Percentiles rank a stretch among this genome's conserved stretches.
Evolutionary conservation across 345 rosid genomes (phyloP).

Genomic region (Euclidium syriacum): DNA sequence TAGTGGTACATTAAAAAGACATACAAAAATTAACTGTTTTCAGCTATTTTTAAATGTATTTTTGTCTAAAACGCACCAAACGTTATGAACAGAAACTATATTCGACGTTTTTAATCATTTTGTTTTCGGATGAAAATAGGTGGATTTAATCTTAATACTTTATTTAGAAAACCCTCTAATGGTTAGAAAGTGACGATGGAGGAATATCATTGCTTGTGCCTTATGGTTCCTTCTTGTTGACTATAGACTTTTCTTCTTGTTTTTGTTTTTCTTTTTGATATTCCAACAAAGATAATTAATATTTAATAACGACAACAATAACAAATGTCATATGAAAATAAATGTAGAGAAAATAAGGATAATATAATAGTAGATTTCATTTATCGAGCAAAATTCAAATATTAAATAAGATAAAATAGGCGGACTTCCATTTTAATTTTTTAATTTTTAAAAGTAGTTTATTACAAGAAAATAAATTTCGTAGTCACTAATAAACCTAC

Average conservation of each 20-base stretch:
- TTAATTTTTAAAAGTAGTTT: neutral
- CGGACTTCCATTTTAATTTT: neutral
- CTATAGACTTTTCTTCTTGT: conserved; percentile 29
- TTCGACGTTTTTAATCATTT: neutral
- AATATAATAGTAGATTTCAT: neutral
- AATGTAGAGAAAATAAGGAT: neutral
- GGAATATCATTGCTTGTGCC: conserved; percentile 34
- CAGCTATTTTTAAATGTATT: neutral
- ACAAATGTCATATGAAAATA: neutral
- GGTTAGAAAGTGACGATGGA: conserved; percentile 31
- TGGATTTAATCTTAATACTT: neutral
- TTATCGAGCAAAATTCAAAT: too few relatives aligned
- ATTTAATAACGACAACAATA: neutral
- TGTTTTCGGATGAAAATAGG: neutral
- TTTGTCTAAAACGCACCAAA: conserved; percentile 14
- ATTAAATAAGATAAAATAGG: neutral
- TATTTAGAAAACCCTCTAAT: conserved; percentile 14
- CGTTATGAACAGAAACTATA: neutral
- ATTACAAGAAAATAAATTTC: too few relatives aligned
- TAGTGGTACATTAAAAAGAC: neutral
- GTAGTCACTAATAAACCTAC: neutral
- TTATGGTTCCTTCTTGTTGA: conserved; percentile 32
- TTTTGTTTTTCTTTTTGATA: conserved; percentile 6
- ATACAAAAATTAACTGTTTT: neutral
- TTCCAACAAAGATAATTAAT: conserved; percentile 12